Evolutionary conservation across 1,139 yeast species (phyloP).

Genomic region (Pichia sp.): DNA sequence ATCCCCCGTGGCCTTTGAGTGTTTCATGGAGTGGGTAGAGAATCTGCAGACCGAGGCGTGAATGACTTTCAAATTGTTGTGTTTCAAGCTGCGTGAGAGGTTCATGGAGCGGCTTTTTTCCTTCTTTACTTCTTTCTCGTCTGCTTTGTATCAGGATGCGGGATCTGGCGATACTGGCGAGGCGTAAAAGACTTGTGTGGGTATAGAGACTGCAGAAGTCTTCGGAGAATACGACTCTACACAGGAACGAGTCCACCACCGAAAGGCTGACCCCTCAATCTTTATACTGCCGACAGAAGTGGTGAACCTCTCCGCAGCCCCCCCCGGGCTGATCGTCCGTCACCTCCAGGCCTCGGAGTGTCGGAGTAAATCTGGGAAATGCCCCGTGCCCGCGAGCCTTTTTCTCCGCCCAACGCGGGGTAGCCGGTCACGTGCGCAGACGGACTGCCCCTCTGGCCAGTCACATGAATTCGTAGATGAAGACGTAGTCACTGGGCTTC

Average conservation of each 20-base stretch:
- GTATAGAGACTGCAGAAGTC: too few species aligned
- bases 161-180: too few species aligned
- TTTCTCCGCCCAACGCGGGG: conserved; percentile 6
- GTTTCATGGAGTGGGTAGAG: conserved; percentile 4
- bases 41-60: neutral
- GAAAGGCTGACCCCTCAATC: too few species aligned
- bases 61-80: neutral
- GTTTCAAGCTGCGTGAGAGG: neutral
- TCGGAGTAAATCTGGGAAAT: conserved; percentile 9
- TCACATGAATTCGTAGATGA: conserved; percentile 64
- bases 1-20: conserved; percentile 46
- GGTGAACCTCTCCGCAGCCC: neutral
- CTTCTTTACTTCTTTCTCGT: too few species aligned
- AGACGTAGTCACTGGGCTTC: conserved; percentile 68
- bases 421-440: neutral
- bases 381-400: neutral
- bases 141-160: too few species aligned
- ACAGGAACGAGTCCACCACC: too few species aligned
- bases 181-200: too few species aligned
- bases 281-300: too few species aligned
- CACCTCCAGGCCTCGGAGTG: conserved; percentile 6
- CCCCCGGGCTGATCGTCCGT: neutral
- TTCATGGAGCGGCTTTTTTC: conserved; percentile 1
- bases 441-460: neutral
- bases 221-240: too few species aligned